A percentile compares a stretch with the other conserved stretches of the same genome.
Evolutionary conservation across 2,329 filamentous ascomycete genomes (phyloP).

Genomic region (Fusarium palustre): DNA sequence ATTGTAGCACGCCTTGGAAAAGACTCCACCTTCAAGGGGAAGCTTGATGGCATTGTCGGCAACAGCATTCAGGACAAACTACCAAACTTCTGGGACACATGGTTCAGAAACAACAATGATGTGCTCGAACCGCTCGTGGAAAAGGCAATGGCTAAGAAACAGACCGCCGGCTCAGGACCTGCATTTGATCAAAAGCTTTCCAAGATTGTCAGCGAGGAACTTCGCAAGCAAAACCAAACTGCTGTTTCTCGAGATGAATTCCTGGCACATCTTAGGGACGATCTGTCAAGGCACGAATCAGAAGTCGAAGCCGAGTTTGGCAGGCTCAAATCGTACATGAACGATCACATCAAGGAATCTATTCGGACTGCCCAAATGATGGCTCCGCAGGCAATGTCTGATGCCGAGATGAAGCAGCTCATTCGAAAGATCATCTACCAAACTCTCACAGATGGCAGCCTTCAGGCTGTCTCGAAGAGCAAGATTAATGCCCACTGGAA

Average conservation of each 20-base stretch:
- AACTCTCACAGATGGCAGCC: slow-evolving; percentile 58
- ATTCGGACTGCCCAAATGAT: slow-evolving; percentile 46
- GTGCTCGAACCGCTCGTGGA: slow-evolving; percentile 51
- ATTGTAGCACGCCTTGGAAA: slow-evolving; percentile 57
- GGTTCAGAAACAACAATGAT: slow-evolving; percentile 63
- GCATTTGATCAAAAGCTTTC: slow-evolving; percentile 53
- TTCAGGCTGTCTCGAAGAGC: slow-evolving; percentile 61
- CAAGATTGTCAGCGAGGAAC: slow-evolving; percentile 54
- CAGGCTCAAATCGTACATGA: slow-evolving; percentile 52
- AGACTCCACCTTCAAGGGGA: slow-evolving; percentile 48
- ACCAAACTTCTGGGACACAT: slow-evolving; percentile 62
- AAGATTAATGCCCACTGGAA: slow-evolving; percentile 60
- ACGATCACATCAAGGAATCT: slow-evolving; percentile 50
- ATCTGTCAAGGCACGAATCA: slow-evolving; percentile 52
- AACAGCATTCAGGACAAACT: slow-evolving; percentile 48
- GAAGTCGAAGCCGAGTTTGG: slow-evolving; percentile 57
- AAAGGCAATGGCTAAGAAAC: slow-evolving; percentile 52
- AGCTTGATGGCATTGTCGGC: slow-evolving; percentile 47
- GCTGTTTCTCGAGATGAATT: slow-evolving; percentile 64
- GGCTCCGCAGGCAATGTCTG: slow-evolving; percentile 51
- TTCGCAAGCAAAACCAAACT: slow-evolving; percentile 48
- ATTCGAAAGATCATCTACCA: slow-evolving; percentile 58
- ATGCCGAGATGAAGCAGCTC: slow-evolving; percentile 56
- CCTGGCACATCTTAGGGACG: slow-evolving; percentile 56
- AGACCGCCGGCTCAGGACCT: slow-evolving; percentile 49